Conservation (phyloP, 148 eudicot species). For the Arbutus unedo region DNA sequence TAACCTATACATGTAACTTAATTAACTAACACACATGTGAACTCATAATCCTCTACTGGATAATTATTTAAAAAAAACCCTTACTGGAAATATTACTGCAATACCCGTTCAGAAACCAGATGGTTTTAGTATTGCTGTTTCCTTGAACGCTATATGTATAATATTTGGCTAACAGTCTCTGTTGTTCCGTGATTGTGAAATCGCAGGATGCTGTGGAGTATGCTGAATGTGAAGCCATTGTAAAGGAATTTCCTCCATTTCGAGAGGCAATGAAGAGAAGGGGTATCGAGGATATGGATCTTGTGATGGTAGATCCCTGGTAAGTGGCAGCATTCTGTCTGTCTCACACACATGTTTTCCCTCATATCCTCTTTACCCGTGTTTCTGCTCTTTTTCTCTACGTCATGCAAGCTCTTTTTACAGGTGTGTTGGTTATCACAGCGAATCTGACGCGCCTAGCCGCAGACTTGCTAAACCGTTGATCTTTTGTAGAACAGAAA, state of each 20-base stretch:
- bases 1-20: no score
- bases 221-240: slow-evolving; percentile 98
- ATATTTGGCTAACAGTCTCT: not conserved
- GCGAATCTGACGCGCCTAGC: slow-evolving; percentile 86
- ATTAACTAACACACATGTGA: not conserved
- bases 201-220: slow-evolving; percentile 88
- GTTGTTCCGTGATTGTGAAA: slow-evolving; percentile 11
- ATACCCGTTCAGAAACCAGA: not conserved
- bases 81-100: not conserved
- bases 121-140: not conserved
- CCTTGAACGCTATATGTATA: not conserved
- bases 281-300: slow-evolving; percentile 97
- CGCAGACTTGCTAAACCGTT: slow-evolving; percentile 96
- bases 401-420: slow-evolving; percentile 7
- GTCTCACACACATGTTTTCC: not conserved
- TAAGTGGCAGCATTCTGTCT: slow-evolving; percentile 33
- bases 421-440: slow-evolving; percentile 94
- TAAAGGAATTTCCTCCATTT: slow-evolving; percentile 85
- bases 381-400: not conserved
- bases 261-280: slow-evolving; percentile 92
- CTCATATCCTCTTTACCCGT: no score
- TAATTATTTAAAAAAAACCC: not conserved
- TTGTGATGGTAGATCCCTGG: slow-evolving; percentile 97
- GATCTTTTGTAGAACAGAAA: slow-evolving; percentile 90
- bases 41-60: not conserved